Percentiles rank a stretch among this genome's conserved stretches.
Conservation (phyloP, 495 filamentous ascomycete species). For the Lasiosphaeria hispida region DNA sequence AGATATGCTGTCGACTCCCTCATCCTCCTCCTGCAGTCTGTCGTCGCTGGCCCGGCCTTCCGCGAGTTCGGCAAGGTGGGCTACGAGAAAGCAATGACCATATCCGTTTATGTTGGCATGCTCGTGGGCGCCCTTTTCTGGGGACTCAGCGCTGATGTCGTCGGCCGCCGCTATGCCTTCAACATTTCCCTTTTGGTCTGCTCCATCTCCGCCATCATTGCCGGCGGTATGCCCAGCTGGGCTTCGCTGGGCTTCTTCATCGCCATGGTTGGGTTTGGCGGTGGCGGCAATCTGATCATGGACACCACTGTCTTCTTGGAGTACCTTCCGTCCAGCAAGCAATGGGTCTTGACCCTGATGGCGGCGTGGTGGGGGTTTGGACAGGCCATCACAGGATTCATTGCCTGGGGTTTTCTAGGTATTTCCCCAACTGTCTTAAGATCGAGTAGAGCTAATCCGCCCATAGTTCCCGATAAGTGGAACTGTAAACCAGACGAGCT, state of each 20-base stretch:
- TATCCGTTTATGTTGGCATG: slow-evolving; percentile 68
- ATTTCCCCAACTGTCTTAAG: slow-evolving; percentile 27
- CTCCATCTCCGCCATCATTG: slow-evolving; percentile 62
- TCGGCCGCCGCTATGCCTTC: slow-evolving; percentile 72
- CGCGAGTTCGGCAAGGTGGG: slow-evolving; percentile 56
- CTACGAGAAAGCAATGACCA: slow-evolving; percentile 55
- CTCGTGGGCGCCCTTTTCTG: slow-evolving; percentile 73
- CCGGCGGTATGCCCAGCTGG: slow-evolving; percentile 65
- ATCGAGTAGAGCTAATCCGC: not conserved
- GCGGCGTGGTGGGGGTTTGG: slow-evolving; percentile 80
- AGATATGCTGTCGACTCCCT: slow-evolving; percentile 70
- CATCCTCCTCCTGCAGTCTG: slow-evolving; percentile 64
- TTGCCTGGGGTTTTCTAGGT: slow-evolving; percentile 76
- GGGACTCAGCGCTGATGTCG: slow-evolving; percentile 72
- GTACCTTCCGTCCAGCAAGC: slow-evolving; percentile 71
- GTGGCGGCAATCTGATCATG: slow-evolving; percentile 68
- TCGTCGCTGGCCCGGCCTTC: slow-evolving; percentile 57
- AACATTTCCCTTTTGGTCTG: slow-evolving; percentile 69
- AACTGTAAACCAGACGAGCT: slow-evolving; percentile 52
- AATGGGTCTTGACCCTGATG: slow-evolving; percentile 72
- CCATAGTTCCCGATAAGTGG: slow-evolving; percentile 41
- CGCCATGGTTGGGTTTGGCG: slow-evolving; percentile 68
- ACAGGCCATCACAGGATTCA: slow-evolving; percentile 64
- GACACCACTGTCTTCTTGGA: slow-evolving; percentile 78
- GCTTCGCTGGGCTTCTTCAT: slow-evolving; percentile 63